Evolutionary conservation across 257 asterid genomes (phyloP).

Genomic region (Salvia miltiorrhiza): DNA sequence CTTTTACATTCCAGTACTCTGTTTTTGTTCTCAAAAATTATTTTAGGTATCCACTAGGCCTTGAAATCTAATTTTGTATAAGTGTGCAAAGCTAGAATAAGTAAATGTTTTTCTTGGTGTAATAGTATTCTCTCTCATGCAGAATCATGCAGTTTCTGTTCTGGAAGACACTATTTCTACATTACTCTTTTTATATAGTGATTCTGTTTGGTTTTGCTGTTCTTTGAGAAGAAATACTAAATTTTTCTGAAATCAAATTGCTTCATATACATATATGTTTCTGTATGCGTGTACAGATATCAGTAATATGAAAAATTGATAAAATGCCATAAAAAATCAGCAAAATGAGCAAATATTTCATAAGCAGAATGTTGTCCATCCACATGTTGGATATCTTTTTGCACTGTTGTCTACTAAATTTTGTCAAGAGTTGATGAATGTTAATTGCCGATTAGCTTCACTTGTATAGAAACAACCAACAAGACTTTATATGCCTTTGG

Average conservation of each 20-base stretch:
- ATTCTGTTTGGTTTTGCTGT: not conserved
- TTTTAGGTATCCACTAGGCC: not conserved
- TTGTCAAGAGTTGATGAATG: not conserved
- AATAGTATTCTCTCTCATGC: not conserved
- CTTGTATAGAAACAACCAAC: not conserved
- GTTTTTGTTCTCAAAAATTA: not conserved
- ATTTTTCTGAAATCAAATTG: not conserved
- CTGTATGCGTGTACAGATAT: not conserved
- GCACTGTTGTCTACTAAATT: not conserved
- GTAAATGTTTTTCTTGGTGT: not conserved
- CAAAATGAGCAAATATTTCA: not conserved
- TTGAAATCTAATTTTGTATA: not conserved
- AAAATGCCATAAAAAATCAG: not conserved
- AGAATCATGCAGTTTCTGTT: not conserved
- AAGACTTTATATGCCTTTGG: not conserved
- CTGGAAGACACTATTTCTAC: not conserved
- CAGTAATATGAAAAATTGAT: not conserved
- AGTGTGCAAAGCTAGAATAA: not conserved
- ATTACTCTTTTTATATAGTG: not conserved
- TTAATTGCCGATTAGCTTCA: not conserved
- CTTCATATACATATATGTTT: not conserved
- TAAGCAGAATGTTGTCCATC: not conserved
- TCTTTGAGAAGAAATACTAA: not conserved
- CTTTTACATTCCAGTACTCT: not conserved
- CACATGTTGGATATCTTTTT: not conserved